Evolutionary conservation across 768 basidiomycete species (phyloP), one percentile per base, ranked within the genome.

Genomic region (Harrya chromipes): DNA sequence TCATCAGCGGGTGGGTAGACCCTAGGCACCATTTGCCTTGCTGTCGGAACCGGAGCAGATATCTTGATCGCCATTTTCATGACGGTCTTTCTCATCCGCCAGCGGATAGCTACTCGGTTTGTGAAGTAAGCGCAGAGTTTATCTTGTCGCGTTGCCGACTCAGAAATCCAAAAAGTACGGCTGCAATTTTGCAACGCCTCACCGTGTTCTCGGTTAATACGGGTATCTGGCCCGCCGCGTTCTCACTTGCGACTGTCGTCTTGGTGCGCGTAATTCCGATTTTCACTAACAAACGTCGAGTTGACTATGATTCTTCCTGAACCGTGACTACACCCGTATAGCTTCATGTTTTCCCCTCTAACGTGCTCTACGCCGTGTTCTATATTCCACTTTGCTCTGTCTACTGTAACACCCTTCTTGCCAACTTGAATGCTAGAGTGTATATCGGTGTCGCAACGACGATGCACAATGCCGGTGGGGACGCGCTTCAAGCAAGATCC

Each of bases 391-490:
- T 53, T 26, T 46, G 43, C 34, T 24, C 52, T 13, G 7, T 53
- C 3, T 53, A 53, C 19, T 40, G 34, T 13, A 45, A 53, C 17
- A 49, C 52, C 1, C 24, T 53, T 2, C 52, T 53, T 14, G 47
- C 39, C 17, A 53, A 46, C 23, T 21, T 53, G 44, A 53, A 50
- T 14, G 52, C 29, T 6, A 50, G 48, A 17, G 7, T 16, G 13
- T 19, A 35, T 34, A n/a, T 39, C 5, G 13, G 12, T 12, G 29
- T 6, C 12, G 12, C 29, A 13, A 13, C 12, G 29, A 13, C 10
- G 29, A 13, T 2, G 29, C 29, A 29, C 29, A 13, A 29, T 29
- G 12, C 29, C 12, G 12, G 29, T 13, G 3, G 29, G 2, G 12
- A 11, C 29, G 12, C 5, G 2, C 12, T 29, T 29, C n/a, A n/a